Base-by-base conservation (phyloP, 306 rosid species). In the Vachellia pachyceras region DNA sequence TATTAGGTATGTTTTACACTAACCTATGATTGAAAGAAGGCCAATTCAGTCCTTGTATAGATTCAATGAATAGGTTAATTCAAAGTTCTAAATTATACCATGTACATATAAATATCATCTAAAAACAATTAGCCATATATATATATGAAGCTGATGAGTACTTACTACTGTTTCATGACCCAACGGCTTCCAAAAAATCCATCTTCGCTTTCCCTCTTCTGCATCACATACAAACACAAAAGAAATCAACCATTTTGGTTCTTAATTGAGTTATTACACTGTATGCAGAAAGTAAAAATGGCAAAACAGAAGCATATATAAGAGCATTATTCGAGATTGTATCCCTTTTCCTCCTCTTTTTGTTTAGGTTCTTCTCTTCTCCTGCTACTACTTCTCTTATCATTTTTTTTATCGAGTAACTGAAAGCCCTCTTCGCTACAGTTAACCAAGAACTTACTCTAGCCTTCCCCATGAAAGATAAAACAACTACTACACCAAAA, bases 161-260 rank as follows among this genome's bases (percentile, higher is more conserved):
- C 61, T 1, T 2, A 13, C 69, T 12, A 45, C 63, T 18, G 79
- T 79, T 69, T 87, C 89, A n/a, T 85, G 89, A 67, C 45, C 65
- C 66, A 29, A 52, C 58, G 79, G 76, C 87, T 85, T 89, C 87
- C 79, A 68, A 75, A 89, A 89, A 77, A 82, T 82, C 93, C 89
- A 87, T 85, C 93, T 83, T 40, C 91, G 45, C 57, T 89, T 89
- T 64, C 87, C 81, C 89, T 85, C 83, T 85, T 85, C 91, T 87
- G 66, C 69, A 54, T 41, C n/a, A 39, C 22, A 66, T 12, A 36
- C n/a, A 82, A 5, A 11, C 20, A 25, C 77, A 33, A 44, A 49
- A n/a, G n/a, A 25, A 9, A 50, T 33, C 7, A 50, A 33, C 64
- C 35, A 11, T 23, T 9, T 78, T 5, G 39, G 39, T n/a, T 17